These are phyloP conservation scores for Aspergillus sp. DNA, from an alignment of 2,329 filamentous ascomycete genomes.

Conservation along the genomic window DNA sequence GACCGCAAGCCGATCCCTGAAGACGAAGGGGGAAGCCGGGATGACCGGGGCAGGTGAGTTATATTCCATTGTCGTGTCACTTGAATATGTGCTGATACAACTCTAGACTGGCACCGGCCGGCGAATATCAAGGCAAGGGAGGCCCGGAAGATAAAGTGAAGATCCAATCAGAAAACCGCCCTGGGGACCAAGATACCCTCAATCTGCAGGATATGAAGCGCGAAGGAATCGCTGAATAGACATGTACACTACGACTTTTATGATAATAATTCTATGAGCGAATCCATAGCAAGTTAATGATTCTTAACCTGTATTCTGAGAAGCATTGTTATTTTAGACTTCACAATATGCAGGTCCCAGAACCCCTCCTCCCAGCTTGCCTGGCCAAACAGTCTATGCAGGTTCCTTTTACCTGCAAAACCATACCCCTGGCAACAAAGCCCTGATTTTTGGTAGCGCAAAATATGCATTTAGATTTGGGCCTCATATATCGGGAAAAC, in stretches of 20 bases:
- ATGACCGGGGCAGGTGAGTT: slow-evolving; percentile 31
- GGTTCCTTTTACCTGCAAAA: too few relatives aligned
- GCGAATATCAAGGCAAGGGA: slow-evolving; percentile 28
- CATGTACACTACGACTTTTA: slow-evolving; percentile 6
- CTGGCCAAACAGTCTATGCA: too few relatives aligned
- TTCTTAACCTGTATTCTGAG: too few relatives aligned
- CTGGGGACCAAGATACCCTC: slow-evolving; percentile 21
- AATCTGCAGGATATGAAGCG: slow-evolving; percentile 18
- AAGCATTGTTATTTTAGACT: too few relatives aligned
- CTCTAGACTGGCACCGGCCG: slow-evolving; percentile 26
- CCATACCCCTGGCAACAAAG: too few relatives aligned
- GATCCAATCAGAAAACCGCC: slow-evolving; percentile 17
- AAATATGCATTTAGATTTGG: too few relatives aligned
- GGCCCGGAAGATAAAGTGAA: slow-evolving; percentile 30
- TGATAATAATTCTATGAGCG: not conserved
- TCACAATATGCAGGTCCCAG: too few relatives aligned
- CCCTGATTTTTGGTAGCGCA: too few relatives aligned
- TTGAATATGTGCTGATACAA: slow-evolving; percentile 2
- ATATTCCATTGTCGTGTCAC: not conserved
- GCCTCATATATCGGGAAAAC: too few relatives aligned
- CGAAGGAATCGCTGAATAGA: slow-evolving; percentile 11
- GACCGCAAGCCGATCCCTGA: slow-evolving; percentile 33
- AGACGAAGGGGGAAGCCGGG: slow-evolving; percentile 34
- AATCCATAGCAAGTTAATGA: too few relatives aligned
- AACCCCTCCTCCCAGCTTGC: too few relatives aligned